Conservation (phyloP, 2,329 filamentous ascomycete genomes). For the Didymella keratinophila region DNA sequence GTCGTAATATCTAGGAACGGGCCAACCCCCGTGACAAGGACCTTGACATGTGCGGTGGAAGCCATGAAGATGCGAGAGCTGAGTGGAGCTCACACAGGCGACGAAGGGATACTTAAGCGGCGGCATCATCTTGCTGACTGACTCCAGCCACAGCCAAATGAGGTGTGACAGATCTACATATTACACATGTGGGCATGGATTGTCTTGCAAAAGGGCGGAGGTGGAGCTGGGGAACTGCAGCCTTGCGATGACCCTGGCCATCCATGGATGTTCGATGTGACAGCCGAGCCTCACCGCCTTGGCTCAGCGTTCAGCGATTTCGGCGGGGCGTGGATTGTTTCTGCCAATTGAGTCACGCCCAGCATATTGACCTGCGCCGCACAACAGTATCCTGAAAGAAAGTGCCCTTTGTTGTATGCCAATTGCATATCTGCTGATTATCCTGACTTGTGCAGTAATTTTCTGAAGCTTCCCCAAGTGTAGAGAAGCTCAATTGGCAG, state of each 20-base stretch:
- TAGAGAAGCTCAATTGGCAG: constrained; percentile 10
- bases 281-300: neutral
- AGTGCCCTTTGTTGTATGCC: constrained; percentile 1
- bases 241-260: neutral
- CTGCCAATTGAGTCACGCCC: constrained; percentile 23
- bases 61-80: neutral
- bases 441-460: neutral
- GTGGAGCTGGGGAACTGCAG: neutral
- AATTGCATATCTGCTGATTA: constrained; percentile 5
- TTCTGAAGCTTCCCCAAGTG: neutral
- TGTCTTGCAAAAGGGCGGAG: constrained; percentile 4
- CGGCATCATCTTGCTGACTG: neutral
- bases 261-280: neutral
- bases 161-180: constrained; percentile 2
- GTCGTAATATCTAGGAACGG: constrained; percentile 74
- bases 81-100: neutral
- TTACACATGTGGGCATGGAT: neutral
- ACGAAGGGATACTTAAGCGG: constrained; percentile 1
- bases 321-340: constrained; percentile 8
- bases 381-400: constrained; percentile 7
- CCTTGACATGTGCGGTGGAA: constrained; percentile 38
- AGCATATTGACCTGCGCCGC: constrained; percentile 14
- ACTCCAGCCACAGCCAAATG: neutral
- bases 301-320: neutral
- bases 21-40: constrained; percentile 59